phyloP scores from a whole-genome alignment of 139 green algal genomes.

The Zygnema circumcarinatum region DNA sequence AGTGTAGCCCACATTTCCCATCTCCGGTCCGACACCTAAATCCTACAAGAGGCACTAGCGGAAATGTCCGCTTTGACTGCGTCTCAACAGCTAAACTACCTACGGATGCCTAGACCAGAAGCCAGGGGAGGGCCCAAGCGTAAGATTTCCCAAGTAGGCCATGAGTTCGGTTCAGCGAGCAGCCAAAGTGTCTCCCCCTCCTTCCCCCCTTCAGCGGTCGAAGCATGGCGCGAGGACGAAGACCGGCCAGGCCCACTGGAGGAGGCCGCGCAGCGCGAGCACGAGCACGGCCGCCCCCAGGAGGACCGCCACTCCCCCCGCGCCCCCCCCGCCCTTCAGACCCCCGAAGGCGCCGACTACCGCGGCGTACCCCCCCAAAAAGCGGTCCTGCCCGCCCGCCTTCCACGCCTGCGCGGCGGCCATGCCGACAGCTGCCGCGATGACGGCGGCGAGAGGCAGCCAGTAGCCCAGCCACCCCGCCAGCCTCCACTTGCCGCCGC shows the following conservation, averaged over 20 bases:
- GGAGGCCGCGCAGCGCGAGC: neutral
- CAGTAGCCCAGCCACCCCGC: slow-evolving; percentile 1
- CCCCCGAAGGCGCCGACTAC: neutral
- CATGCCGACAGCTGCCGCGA: neutral
- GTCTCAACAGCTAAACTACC: too few relatives aligned
- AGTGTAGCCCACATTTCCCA: too few relatives aligned
- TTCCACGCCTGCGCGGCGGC: slow-evolving; percentile 1
- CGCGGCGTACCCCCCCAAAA: neutral
- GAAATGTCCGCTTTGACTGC: too few relatives aligned
- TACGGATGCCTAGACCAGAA: too few relatives aligned
- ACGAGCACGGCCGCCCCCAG: neutral
- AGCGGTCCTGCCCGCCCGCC: neutral
- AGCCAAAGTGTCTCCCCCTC: too few relatives aligned
- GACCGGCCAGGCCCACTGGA: slow-evolving; percentile 24
- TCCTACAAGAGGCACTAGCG: too few relatives aligned
- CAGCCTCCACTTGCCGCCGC: slow-evolving; percentile 7
- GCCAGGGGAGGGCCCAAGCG: too few relatives aligned
- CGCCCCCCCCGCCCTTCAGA: neutral
- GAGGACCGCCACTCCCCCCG: neutral
- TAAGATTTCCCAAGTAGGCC: too few relatives aligned
- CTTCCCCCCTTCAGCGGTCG: too few relatives aligned
- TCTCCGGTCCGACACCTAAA: too few relatives aligned
- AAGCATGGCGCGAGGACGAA: too few relatives aligned
- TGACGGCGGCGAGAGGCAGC: neutral
- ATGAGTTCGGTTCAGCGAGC: too few relatives aligned